These are phyloP conservation scores for Microthyrium microscopicum DNA, from an alignment of 2,329 filamentous ascomycete genomes.

Conservation along the genomic window DNA sequence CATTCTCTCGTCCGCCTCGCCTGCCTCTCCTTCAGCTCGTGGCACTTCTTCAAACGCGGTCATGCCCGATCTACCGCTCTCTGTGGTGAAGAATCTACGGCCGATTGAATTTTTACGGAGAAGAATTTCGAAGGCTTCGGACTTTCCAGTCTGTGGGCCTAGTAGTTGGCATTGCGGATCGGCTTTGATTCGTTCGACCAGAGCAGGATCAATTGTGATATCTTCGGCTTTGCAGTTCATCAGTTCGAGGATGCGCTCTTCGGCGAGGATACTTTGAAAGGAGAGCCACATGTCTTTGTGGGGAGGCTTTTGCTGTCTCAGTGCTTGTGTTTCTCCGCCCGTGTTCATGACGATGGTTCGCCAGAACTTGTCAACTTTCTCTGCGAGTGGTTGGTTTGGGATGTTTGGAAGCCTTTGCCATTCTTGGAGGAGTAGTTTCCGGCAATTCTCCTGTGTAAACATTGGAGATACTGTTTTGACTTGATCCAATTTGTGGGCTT, in stretches of 20 bases:
- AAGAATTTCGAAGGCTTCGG: background rate
- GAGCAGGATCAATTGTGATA: background rate
- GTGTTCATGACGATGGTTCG: slow-evolving; percentile 1
- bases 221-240: background rate
- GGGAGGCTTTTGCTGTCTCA: background rate
- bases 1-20: background rate
- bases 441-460: slow-evolving; percentile 3
- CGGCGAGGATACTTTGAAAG: slow-evolving; percentile 1
- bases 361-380: slow-evolving; percentile 1
- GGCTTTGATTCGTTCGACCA: background rate
- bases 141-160: background rate
- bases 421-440: slow-evolving; percentile 1
- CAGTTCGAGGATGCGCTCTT: slow-evolving; percentile 2
- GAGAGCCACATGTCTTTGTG: background rate
- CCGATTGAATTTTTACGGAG: slow-evolving; percentile 1
- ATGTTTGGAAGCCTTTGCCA: background rate
- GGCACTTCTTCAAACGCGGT: slow-evolving; percentile 1
- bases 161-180: background rate
- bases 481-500: slow-evolving; percentile 1
- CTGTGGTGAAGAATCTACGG: slow-evolving; percentile 4
- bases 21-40: background rate
- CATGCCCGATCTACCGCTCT: slow-evolving; percentile 1
- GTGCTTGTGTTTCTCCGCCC: background rate
- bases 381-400: background rate
- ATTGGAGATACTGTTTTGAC: slow-evolving; percentile 1